A percentile compares a stretch with the other conserved stretches of the same genome.
Evolutionary conservation across 306 rosid genomes (phyloP).

Genomic region (Cicer chorassanicum): DNA sequence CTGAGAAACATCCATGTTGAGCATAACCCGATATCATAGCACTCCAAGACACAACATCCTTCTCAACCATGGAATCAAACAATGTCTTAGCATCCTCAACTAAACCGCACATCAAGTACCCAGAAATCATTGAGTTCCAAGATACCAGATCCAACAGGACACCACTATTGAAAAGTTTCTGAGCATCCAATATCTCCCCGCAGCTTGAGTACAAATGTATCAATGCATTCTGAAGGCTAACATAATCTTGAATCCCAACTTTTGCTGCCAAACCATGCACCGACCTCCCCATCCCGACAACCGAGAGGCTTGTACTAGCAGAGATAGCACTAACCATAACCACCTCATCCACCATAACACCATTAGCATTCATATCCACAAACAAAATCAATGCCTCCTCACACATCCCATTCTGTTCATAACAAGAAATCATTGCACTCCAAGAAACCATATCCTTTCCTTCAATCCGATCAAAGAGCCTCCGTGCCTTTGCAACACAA

Average conservation of each 20-base stretch:
- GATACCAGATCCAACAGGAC: slow-evolving; percentile 65
- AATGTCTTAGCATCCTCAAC: slow-evolving; percentile 63
- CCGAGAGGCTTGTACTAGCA: slow-evolving; percentile 55
- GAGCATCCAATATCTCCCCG: slow-evolving; percentile 63
- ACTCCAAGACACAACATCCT: slow-evolving; percentile 81
- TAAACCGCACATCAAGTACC: slow-evolving; percentile 66
- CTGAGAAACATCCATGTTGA: slow-evolving; percentile 61
- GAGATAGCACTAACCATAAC: slow-evolving; percentile 69
- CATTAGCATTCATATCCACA: slow-evolving; percentile 53
- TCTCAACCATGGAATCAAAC: slow-evolving; percentile 73
- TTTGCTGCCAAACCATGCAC: slow-evolving; percentile 69
- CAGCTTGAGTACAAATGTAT: slow-evolving; percentile 71
- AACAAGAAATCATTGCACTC: slow-evolving; percentile 84
- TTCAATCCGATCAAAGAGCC: slow-evolving; percentile 55
- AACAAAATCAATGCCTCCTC: slow-evolving; percentile 70
- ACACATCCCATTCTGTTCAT: slow-evolving; percentile 65
- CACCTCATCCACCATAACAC: slow-evolving; percentile 77
- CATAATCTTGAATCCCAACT: slow-evolving; percentile 65
- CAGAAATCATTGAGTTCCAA: slow-evolving; percentile 92
- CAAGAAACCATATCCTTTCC: slow-evolving; percentile 75
- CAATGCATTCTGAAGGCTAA: slow-evolving; percentile 77
- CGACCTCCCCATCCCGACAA: slow-evolving; percentile 53
- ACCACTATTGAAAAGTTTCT: slow-evolving; percentile 59
- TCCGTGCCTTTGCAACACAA: slow-evolving; percentile 52
- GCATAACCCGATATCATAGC: slow-evolving; percentile 83